phyloP scores from a whole-genome alignment of 345 rosid species.

The Hibiscus trionum region DNA sequence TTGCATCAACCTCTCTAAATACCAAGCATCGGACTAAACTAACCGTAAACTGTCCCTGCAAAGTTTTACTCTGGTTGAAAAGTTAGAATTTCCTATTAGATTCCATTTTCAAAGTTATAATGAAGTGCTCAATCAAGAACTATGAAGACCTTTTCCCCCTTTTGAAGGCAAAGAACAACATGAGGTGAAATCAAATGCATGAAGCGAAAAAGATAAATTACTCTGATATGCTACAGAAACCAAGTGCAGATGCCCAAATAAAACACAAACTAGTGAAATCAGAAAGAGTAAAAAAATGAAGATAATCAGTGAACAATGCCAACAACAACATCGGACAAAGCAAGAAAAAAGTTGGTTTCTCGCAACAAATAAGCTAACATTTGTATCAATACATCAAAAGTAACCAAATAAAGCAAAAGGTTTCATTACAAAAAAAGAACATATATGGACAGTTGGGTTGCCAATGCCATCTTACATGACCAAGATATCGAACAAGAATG shows the following conservation, averaged over 20 bases:
- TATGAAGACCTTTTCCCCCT: not conserved
- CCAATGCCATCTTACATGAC: constrained; percentile 39
- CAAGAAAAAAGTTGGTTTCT: not conserved
- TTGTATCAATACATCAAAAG: not conserved
- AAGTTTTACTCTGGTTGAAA: not conserved
- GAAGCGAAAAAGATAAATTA: not conserved
- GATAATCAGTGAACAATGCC: not conserved
- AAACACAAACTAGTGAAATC: not conserved
- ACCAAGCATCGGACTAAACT: not conserved
- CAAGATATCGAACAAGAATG: constrained; percentile 82
- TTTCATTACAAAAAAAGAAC: not conserved
- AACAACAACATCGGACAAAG: not conserved
- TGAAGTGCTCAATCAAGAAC: not conserved
- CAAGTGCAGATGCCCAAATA: not conserved
- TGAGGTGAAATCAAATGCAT: not conserved
- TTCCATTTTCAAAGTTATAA: constrained; percentile 1
- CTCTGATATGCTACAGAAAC: not conserved
- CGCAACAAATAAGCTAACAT: not conserved
- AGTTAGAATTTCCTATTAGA: not conserved
- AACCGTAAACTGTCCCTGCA: not conserved
- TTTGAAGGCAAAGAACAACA: not conserved
- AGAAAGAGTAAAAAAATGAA: not conserved
- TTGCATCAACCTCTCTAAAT: not conserved
- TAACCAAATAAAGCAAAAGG: not conserved
- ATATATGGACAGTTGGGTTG: not conserved